These are phyloP conservation scores for Hortiboletus campestris DNA, from an alignment of 768 basidiomycete genomes.

Conservation along the genomic window DNA sequence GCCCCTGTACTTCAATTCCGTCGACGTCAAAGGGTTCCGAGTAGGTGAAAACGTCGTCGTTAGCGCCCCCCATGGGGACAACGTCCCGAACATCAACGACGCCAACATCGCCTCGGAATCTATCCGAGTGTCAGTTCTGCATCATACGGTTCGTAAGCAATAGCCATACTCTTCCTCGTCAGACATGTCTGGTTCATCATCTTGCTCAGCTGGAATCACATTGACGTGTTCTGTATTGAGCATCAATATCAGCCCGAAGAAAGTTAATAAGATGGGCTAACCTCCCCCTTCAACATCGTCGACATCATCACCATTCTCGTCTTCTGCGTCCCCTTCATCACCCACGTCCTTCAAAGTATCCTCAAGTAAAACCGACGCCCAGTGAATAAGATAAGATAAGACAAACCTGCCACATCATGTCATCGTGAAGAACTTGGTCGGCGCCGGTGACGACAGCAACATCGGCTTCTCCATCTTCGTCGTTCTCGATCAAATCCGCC, in stretches of 20 bases:
- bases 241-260: slow-evolving; percentile 8
- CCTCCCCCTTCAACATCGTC: slow-evolving; percentile 29
- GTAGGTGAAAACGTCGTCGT: slow-evolving; percentile 55
- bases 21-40: slow-evolving; percentile 51
- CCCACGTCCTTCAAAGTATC: slow-evolving; percentile 47
- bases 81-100: slow-evolving; percentile 37
- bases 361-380: slow-evolving; percentile 9
- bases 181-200: slow-evolving; percentile 61
- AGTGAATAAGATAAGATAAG: background rate
- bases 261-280: slow-evolving; percentile 1
- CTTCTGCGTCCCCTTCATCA: slow-evolving; percentile 51
- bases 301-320: slow-evolving; percentile 64
- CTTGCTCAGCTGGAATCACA: slow-evolving; percentile 61
- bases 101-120: slow-evolving; percentile 41
- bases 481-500: slow-evolving; percentile 61
- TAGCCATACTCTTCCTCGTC: slow-evolving; percentile 62
- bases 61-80: slow-evolving; percentile 25
- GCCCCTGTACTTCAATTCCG: slow-evolving; percentile 42
- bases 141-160: background rate
- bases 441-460: slow-evolving; percentile 53
- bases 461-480: slow-evolving; percentile 49
- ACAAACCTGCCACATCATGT: slow-evolving; percentile 59
- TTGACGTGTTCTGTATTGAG: slow-evolving; percentile 45
- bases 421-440: slow-evolving; percentile 47
- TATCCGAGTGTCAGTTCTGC: slow-evolving; percentile 23